Conservation (phyloP, 179 eudicot genomes). For the Spinacia oleracea region DNA sequence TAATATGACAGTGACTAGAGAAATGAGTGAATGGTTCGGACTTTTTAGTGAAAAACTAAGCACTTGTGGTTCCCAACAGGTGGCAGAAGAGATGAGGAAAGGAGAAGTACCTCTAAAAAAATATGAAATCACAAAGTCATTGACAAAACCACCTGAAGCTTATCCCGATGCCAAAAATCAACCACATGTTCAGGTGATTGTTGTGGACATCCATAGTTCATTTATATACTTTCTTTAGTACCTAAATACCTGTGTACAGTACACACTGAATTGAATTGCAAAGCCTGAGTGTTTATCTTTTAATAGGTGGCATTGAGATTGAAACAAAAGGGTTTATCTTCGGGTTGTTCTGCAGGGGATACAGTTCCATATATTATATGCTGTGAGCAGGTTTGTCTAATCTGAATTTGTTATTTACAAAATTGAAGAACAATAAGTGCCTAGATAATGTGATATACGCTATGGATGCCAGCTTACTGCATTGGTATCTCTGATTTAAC, state of each 20-base stretch:
- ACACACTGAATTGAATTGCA: constrained; percentile 5
- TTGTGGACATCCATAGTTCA: not conserved
- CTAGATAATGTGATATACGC: not conserved
- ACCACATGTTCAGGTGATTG: constrained; percentile 94
- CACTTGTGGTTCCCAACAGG: constrained; percentile 42
- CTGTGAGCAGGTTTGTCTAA: constrained; percentile 74
- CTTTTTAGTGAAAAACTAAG: constrained; percentile 14
- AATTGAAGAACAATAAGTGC: not conserved
- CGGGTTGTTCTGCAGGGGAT: constrained; percentile 94
- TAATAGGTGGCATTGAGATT: constrained; percentile 82
- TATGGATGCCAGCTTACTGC: constrained; percentile 1
- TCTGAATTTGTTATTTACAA: not conserved
- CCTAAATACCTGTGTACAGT: not conserved
- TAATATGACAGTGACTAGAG: not conserved
- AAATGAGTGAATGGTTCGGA: constrained; percentile 2
- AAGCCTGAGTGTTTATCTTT: constrained; percentile 12
- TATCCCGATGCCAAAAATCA: constrained; percentile 96
- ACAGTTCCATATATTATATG: constrained; percentile 94
- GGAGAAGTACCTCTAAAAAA: constrained; percentile 84
- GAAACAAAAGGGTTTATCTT: constrained; percentile 68
- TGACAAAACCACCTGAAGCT: constrained; percentile 90
- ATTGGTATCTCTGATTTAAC: constrained; percentile 12
- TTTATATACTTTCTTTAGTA: not conserved
- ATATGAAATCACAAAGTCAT: constrained; percentile 81
- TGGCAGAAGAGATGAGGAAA: constrained; percentile 85